Conservation (phyloP, 2,329 filamentous ascomycete genomes). For the Ascochyta viciae-villosae region DNA sequence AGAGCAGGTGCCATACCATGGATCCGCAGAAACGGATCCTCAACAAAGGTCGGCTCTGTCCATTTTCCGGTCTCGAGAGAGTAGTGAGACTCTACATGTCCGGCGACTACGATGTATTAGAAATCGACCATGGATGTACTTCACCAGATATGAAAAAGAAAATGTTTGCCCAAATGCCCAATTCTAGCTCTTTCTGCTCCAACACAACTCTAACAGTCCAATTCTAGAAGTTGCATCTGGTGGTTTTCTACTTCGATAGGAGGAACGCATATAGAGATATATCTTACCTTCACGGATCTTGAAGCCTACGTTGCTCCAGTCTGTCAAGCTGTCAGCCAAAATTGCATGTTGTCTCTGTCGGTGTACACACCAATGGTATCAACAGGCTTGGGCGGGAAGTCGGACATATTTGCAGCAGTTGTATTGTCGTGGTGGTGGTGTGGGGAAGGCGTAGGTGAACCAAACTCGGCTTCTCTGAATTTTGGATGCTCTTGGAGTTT, state of each 20-base stretch:
- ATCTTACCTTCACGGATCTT: conserved; percentile 81
- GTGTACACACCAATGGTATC: conserved; percentile 70
- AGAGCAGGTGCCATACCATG: conserved; percentile 95
- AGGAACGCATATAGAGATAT: background rate
- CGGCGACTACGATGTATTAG: conserved; percentile 70
- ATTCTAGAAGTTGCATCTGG: background rate
- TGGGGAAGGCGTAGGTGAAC: conserved; percentile 2
- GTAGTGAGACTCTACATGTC: conserved; percentile 90
- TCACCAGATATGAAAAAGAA: background rate
- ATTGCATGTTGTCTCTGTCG: background rate
- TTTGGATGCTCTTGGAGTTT: conserved; percentile 25
- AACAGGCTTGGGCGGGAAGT: conserved; percentile 73
- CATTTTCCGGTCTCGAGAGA: conserved; percentile 76
- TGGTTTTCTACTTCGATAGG: background rate
- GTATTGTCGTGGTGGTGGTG: conserved; percentile 6
- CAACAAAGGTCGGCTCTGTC: conserved; percentile 78
- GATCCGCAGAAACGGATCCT: conserved; percentile 83
- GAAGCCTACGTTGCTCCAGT: conserved; percentile 95
- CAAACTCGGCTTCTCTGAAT: conserved; percentile 6
- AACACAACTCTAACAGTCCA: background rate
- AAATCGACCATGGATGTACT: background rate
- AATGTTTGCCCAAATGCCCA: background rate
- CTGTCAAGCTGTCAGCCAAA: conserved; percentile 50
- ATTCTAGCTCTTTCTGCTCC: background rate
- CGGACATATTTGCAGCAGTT: conserved; percentile 35